phyloP scores from a whole-genome alignment of 225 moss, liverwort and hornwort genomes.

The Takakia lepidozioides region DNA sequence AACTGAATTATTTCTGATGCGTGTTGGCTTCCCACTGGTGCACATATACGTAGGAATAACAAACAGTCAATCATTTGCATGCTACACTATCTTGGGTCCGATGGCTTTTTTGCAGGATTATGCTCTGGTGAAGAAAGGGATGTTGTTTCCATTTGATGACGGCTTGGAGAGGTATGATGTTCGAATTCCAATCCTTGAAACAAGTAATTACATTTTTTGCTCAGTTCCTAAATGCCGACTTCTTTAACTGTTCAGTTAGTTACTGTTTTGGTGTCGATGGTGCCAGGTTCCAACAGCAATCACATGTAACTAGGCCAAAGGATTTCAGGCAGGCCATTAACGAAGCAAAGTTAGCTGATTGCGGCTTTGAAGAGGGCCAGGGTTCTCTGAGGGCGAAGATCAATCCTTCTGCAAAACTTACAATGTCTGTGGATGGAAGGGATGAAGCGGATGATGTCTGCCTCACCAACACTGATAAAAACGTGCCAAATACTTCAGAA shows the following conservation, averaged over 20 bases:
- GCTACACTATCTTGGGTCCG: too few relatives aligned
- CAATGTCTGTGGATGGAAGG: slow-evolving; percentile 48
- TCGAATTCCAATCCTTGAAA: too few relatives aligned
- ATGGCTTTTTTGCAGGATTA: slow-evolving; percentile 61
- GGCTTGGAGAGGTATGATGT: slow-evolving; percentile 78
- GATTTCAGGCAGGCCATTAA: slow-evolving; percentile 81
- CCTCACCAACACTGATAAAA: too few relatives aligned
- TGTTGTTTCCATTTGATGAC: slow-evolving; percentile 88
- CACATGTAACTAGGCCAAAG: slow-evolving; percentile 82
- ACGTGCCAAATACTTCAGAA: too few relatives aligned
- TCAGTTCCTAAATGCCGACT: too few relatives aligned
- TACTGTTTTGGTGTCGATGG: slow-evolving; percentile 6
- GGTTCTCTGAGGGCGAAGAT: slow-evolving; percentile 62
- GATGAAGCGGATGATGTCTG: slow-evolving; percentile 55
- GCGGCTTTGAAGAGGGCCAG: slow-evolving; percentile 81
- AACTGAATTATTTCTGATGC: too few relatives aligned
- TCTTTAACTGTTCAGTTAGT: too few relatives aligned
- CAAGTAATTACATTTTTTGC: too few relatives aligned
- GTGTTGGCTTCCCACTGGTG: too few relatives aligned
- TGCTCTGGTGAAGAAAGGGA: slow-evolving; percentile 99
- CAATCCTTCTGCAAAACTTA: slow-evolving; percentile 60
- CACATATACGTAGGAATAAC: too few relatives aligned
- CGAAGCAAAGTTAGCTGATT: slow-evolving; percentile 90
- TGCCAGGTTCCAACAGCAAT: slow-evolving; percentile 79
- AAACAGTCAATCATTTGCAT: too few relatives aligned